Percentiles rank a stretch among this genome's conserved stretches.
Conservation (phyloP, 2,329 filamentous ascomycete genomes). For the Penicillium sp. region DNA sequence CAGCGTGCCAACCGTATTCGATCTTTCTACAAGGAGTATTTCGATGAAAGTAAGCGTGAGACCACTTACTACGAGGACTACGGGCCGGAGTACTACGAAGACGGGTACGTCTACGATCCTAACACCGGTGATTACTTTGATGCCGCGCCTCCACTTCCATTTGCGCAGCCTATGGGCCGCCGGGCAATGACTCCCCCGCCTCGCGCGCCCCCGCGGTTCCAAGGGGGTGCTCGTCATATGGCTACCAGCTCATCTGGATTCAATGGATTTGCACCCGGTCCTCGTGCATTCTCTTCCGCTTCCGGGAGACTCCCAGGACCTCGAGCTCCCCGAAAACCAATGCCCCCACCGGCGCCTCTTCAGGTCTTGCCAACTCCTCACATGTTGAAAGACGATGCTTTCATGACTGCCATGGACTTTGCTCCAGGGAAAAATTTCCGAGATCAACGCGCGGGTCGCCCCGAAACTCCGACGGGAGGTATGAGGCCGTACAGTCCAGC, state of each 20-base stretch:
- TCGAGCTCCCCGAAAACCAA: conserved; percentile 50
- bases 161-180: conserved; percentile 75
- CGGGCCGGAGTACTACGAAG: conserved; percentile 59
- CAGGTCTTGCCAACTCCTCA: conserved; percentile 76
- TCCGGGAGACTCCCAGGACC: conserved; percentile 42
- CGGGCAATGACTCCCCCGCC: conserved; percentile 96
- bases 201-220: conserved; percentile 56
- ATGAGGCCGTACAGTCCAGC: conserved; percentile 65
- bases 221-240: conserved; percentile 42
- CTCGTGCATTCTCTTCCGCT: conserved; percentile 61
- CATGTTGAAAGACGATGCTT: conserved; percentile 77
- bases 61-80: conserved; percentile 68
- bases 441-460: conserved; percentile 63
- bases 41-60: conserved; percentile 67
- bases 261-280: conserved; percentile 39
- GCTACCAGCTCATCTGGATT: conserved; percentile 41
- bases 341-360: conserved; percentile 69
- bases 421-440: conserved; percentile 66
- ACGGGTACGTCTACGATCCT: conserved; percentile 53
- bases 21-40: conserved; percentile 99
- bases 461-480: conserved; percentile 55
- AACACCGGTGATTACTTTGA: conserved; percentile 30
- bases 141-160: conserved; percentile 47
- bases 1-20: conserved; percentile 91
- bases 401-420: conserved; percentile 68